Percentiles rank a stretch among this genome's conserved stretches.
These are phyloP conservation scores for Chamaenerion angustifolium DNA, from an alignment of 345 rosid species.

Conservation along the genomic window DNA sequence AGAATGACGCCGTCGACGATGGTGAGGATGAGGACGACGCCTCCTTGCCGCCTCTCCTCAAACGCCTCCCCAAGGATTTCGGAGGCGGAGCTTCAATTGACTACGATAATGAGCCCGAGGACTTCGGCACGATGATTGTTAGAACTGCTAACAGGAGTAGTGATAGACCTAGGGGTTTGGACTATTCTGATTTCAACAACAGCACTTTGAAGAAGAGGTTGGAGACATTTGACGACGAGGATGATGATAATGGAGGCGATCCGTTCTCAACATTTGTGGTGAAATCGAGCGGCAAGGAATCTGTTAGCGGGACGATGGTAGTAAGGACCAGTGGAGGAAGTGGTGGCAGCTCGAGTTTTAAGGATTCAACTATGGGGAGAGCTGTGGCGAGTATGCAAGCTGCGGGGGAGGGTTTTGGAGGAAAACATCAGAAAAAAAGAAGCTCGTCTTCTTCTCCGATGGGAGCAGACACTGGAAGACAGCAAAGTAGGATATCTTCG, in stretches of 20 bases:
- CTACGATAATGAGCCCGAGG: constrained; percentile 39
- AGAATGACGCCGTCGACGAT: constrained; percentile 24
- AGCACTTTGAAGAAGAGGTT: constrained; percentile 18
- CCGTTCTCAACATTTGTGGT: constrained; percentile 75
- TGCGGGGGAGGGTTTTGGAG: constrained; percentile 43
- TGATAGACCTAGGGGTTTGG: not conserved
- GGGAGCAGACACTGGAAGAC: constrained; percentile 28
- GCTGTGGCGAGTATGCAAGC: constrained; percentile 51
- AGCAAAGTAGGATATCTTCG: constrained; percentile 47
- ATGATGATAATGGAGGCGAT: constrained; percentile 29
- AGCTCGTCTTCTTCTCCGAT: constrained; percentile 21
- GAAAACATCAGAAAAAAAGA: constrained; percentile 22
- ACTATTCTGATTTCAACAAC: constrained; percentile 15
- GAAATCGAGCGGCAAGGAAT: constrained; percentile 35
- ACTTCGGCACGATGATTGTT: constrained; percentile 78
- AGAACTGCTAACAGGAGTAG: constrained; percentile 18
- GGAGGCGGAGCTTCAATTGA: constrained; percentile 51
- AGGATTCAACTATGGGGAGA: constrained; percentile 42
- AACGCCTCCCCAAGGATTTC: constrained; percentile 80
- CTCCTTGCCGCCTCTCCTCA: constrained; percentile 75
- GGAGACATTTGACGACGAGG: constrained; percentile 30
- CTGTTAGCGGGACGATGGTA: constrained; percentile 35
- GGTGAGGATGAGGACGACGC: constrained; percentile 48
- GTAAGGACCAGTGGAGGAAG: constrained; percentile 37
- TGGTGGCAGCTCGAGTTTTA: constrained; percentile 14